phyloP scores from a whole-genome alignment of 768 basidiomycete species.

The Mycena indigotica region DNA sequence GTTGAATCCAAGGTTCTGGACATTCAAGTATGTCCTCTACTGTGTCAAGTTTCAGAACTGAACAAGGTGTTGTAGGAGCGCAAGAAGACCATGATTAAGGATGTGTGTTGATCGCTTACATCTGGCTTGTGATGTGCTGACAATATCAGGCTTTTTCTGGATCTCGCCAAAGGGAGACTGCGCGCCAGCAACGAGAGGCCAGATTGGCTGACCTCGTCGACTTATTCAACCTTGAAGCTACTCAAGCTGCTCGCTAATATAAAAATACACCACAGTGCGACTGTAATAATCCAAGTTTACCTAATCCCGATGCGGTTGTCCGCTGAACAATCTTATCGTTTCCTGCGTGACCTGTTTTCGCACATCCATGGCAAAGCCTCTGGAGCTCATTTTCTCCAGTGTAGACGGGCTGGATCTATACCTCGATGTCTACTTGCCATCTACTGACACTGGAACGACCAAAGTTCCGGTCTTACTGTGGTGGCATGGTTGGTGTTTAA shows the following conservation, averaged over 20 bases:
- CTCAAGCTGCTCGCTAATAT: background rate
- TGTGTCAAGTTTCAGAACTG: no score
- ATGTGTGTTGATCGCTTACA: constrained; percentile 44
- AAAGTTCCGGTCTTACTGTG: constrained; percentile 36
- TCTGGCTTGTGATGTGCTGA: background rate
- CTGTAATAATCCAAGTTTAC: no score
- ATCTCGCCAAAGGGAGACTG: constrained; percentile 73
- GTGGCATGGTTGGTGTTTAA: constrained; percentile 48
- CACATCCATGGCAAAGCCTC: constrained; percentile 19
- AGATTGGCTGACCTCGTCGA: constrained; percentile 41
- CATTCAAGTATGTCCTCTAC: no score
- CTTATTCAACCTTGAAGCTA: background rate
- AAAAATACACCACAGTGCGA: no score
- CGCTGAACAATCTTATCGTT: background rate
- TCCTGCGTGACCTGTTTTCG: background rate
- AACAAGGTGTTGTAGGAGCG: no score
- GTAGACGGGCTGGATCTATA: constrained; percentile 35
- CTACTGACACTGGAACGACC: constrained; percentile 29
- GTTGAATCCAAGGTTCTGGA: constrained; percentile 87
- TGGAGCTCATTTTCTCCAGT: constrained; percentile 35
- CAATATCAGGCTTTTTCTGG: constrained; percentile 77
- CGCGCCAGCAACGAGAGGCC: constrained; percentile 76
- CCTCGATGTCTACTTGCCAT: constrained; percentile 40
- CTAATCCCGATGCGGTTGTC: no score
- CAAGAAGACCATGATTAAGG: constrained; percentile 78